Conservation (phyloP, 1,139 yeast genomes). For the Dujonia santamariae region DNA sequence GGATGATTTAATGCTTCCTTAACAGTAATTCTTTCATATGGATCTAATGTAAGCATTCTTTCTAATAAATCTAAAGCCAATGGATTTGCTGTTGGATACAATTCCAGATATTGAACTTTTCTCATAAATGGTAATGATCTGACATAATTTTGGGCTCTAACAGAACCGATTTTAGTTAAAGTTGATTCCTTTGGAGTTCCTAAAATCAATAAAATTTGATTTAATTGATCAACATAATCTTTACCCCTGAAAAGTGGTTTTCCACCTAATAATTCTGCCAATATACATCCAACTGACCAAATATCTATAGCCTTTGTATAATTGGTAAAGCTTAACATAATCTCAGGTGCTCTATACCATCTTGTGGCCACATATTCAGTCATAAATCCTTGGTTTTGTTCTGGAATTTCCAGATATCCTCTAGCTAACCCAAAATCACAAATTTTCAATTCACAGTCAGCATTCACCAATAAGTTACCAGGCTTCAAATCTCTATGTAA, state of each 20-base stretch:
- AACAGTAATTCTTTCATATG: slow-evolving; percentile 80
- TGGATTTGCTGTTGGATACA: slow-evolving; percentile 86
- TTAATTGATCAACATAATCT: slow-evolving; percentile 93
- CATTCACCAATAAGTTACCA: slow-evolving; percentile 87
- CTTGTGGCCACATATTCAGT: slow-evolving; percentile 97
- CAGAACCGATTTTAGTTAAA: slow-evolving; percentile 77
- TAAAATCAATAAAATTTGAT: slow-evolving; percentile 76
- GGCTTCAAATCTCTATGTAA: slow-evolving; percentile 94
- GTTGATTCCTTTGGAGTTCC: slow-evolving; percentile 93
- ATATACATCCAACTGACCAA: slow-evolving; percentile 96
- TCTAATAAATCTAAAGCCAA: slow-evolving; percentile 81
- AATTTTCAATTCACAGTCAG: slow-evolving; percentile 93
- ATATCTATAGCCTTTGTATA: slow-evolving; percentile 95
- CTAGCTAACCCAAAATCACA: slow-evolving; percentile 97
- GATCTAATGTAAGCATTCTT: slow-evolving; percentile 83
- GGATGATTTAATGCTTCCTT: slow-evolving; percentile 89
- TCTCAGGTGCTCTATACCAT: slow-evolving; percentile 98
- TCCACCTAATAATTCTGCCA: slow-evolving; percentile 91
- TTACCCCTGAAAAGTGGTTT: slow-evolving; percentile 91
- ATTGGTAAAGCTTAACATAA: slow-evolving; percentile 88
- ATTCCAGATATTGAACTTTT: slow-evolving; percentile 66
- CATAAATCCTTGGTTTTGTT: slow-evolving; percentile 83
- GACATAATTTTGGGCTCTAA: slow-evolving; percentile 89
- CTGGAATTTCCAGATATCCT: slow-evolving; percentile 85
- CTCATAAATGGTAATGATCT: slow-evolving; percentile 82